These are phyloP conservation scores for Suillus bovinus DNA, from an alignment of 768 basidiomycete species.

Conservation along the genomic window DNA sequence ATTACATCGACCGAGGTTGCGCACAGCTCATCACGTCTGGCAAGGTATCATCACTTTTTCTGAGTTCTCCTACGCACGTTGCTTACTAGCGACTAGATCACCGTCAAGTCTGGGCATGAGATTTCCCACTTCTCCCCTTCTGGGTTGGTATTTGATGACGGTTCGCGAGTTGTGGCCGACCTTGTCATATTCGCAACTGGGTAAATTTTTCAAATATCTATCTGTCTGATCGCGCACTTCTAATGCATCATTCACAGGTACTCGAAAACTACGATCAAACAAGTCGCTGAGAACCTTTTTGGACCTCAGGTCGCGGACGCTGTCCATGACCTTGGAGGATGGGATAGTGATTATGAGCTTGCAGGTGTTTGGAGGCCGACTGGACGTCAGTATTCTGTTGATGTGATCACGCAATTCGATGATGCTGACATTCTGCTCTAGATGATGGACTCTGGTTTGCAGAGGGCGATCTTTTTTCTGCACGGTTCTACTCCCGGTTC, in stretches of 20 bases:
- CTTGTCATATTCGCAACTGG: slow-evolving; percentile 10
- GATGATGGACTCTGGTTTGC: slow-evolving; percentile 11
- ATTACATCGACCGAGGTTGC: slow-evolving; percentile 12
- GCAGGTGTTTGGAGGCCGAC: slow-evolving; percentile 16
- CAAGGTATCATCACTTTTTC: background rate
- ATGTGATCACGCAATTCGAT: background rate
- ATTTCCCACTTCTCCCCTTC: slow-evolving; percentile 4
- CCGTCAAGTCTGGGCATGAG: slow-evolving; percentile 8
- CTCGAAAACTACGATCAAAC: slow-evolving; percentile 4
- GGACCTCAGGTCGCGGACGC: background rate
- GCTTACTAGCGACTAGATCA: background rate
- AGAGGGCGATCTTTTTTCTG: slow-evolving; percentile 9
- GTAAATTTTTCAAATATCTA: background rate
- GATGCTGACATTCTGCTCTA: background rate
- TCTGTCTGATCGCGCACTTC: background rate
- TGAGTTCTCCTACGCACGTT: background rate
- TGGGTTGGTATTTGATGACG: slow-evolving; percentile 7
- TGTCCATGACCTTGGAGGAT: slow-evolving; percentile 15
- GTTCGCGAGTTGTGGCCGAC: slow-evolving; percentile 5
- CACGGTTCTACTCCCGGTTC: background rate
- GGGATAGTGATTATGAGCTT: slow-evolving; percentile 11
- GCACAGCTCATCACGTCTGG: slow-evolving; percentile 9
- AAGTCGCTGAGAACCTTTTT: slow-evolving; percentile 6
- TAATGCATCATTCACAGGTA: background rate
- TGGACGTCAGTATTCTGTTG: slow-evolving; percentile 5